A percentile compares a stretch with the other conserved stretches of the same genome.
Conservation (phyloP, 495 filamentous ascomycete species). For the Parathielavia appendiculata region DNA sequence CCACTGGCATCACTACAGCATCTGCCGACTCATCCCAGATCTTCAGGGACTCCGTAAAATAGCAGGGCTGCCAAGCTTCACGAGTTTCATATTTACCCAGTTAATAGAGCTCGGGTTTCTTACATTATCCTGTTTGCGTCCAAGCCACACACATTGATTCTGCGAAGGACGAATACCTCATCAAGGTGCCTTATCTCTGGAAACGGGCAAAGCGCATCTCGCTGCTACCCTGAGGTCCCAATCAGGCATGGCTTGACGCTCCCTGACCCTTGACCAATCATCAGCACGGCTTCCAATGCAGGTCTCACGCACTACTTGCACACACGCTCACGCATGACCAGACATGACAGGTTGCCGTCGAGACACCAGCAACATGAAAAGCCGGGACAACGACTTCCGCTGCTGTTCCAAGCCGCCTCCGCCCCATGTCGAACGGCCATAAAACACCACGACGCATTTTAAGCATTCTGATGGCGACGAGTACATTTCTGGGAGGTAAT, state of each 20-base stretch:
- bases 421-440: not conserved
- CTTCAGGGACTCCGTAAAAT: too few relatives aligned
- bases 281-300: not conserved
- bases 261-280: conserved; percentile 1
- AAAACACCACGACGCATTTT: not conserved
- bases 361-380: not conserved
- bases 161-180: too few relatives aligned
- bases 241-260: conserved; percentile 1
- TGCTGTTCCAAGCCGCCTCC: conserved; percentile 3
- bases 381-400: conserved; percentile 12
- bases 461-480: too few relatives aligned
- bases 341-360: conserved; percentile 6
- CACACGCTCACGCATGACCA: not conserved
- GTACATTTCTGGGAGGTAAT: not conserved
- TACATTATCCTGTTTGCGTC: too few relatives aligned
- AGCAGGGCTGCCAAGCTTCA: too few relatives aligned
- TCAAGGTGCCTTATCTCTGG: too few relatives aligned
- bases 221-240: not conserved
- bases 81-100: too few relatives aligned
- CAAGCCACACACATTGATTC: too few relatives aligned
- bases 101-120: too few relatives aligned
- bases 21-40: too few relatives aligned
- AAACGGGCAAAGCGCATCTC: too few relatives aligned
- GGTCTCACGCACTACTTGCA: conserved; percentile 8
- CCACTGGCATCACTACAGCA: too few relatives aligned